Evolutionary conservation across 2,329 filamentous ascomycete species (phyloP).

Genomic region (Colletotrichum plurivorum): DNA sequence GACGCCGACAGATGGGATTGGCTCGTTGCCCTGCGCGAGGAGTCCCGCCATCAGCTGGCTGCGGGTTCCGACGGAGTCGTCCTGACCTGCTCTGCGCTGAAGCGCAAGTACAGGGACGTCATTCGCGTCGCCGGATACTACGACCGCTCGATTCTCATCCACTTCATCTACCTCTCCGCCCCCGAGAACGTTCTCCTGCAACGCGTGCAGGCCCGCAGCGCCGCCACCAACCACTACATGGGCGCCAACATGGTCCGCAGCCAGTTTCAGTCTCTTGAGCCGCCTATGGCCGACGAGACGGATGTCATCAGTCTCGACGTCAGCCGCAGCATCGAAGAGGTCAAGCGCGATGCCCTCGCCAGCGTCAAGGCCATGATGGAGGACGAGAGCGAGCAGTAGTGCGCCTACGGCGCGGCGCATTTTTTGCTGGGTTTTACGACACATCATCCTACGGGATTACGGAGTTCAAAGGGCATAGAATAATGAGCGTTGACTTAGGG

Average conservation of each 20-base stretch:
- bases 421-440: constrained; percentile 26
- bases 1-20: constrained; percentile 98
- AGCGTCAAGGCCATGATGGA: constrained; percentile 70
- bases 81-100: constrained; percentile 94
- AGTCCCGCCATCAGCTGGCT: constrained; percentile 70
- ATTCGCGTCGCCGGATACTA: constrained; percentile 86
- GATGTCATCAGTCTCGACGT: constrained; percentile 83
- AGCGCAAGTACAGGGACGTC: constrained; percentile 96
- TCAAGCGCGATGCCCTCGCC: constrained; percentile 72
- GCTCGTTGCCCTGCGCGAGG: constrained; percentile 84
- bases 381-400: constrained; percentile 39
- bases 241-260: constrained; percentile 95
- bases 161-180: constrained; percentile 93
- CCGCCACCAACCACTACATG: constrained; percentile 88
- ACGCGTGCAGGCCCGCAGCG: constrained; percentile 76
- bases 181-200: constrained; percentile 81
- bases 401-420: constrained; percentile 1
- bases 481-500: constrained; percentile 33
- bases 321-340: constrained; percentile 69
- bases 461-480: constrained; percentile 39
- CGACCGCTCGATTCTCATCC: constrained; percentile 79
- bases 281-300: constrained; percentile 77
- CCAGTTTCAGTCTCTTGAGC: constrained; percentile 90
- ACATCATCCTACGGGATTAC: constrained; percentile 33
- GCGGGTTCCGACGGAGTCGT: constrained; percentile 82